Percentiles rank a stretch among this genome's conserved stretches.
These are phyloP conservation scores for Cicer pinnatifidum DNA, from an alignment of 306 rosid genomes.

Conservation along the genomic window DNA sequence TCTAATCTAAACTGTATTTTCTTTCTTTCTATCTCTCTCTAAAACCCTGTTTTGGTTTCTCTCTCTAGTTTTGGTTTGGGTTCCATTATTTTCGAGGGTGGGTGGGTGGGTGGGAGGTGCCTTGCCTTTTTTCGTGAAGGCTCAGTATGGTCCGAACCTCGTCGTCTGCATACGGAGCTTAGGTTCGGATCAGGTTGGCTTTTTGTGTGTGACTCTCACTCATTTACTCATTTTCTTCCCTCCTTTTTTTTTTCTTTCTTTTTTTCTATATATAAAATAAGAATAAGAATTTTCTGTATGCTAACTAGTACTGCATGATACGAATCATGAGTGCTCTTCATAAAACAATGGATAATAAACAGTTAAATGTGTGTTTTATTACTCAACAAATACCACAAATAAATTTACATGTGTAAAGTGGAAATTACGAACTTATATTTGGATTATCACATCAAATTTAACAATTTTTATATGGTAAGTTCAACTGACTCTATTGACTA, in stretches of 20 bases:
- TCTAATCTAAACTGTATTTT: neutral
- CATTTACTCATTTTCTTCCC: neutral
- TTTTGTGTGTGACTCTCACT: neutral
- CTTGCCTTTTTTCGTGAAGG: slow-evolving; percentile 59
- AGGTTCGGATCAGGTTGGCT: slow-evolving; percentile 48
- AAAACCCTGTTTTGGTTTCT: slow-evolving; percentile 43
- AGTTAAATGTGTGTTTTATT: no score
- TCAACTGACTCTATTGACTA: no score
- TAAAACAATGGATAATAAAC: no score
- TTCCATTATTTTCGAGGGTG: slow-evolving; percentile 65
- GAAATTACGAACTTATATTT: no score
- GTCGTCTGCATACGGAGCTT: slow-evolving; percentile 38
- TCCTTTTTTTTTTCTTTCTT: neutral
- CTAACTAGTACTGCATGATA: no score
- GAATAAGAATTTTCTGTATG: no score
- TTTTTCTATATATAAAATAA: no score
- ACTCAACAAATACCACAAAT: no score
- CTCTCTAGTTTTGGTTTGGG: slow-evolving; percentile 55
- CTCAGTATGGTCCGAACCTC: slow-evolving; percentile 58
- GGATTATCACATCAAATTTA: no score
- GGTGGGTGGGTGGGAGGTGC: slow-evolving; percentile 49
- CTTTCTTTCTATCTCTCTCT: slow-evolving; percentile 21
- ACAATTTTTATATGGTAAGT: no score
- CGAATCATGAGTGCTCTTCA: no score
- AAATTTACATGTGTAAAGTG: no score